Evolutionary conservation across 805 yeast genomes (phyloP), one percentile per base, ranked within the genome.

Genomic region (Helenozyma baotianmanensis): DNA sequence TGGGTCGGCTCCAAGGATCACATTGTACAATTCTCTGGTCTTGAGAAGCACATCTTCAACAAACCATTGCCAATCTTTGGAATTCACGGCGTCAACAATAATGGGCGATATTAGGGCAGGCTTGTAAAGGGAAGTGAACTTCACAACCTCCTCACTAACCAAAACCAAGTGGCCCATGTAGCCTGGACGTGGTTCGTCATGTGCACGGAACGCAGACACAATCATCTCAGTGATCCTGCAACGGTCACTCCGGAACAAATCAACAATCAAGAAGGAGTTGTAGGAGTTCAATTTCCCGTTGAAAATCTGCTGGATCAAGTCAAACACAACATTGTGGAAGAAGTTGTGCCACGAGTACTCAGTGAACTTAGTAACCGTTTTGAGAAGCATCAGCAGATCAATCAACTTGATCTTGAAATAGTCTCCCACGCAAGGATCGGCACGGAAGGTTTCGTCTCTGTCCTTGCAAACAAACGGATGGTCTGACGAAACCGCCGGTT

Each of bases 101-200:
- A 81, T 64, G 3, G 74, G 71, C 2, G 83, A 72, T 10, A 79
- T 70, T 15, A 76, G 57, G 40, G 76, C 82, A 6, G 82, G 78
- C 23, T 78, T 68, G 47, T 76, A 76, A 12, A 77, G 56, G n/a
- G 68, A 71, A 3, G 75, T 68, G 56, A 92, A 92, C 55, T 92
- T 92, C 30, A 88, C 96, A 28, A 92, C 88, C 56, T 92, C 98
- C 56, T 92, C 98, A 32, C 96, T 88, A 36, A 92, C 86, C 32
- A 92, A 65, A 6, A 95, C 87, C 43, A 92, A 62, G 56, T 92
- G 98, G n/a, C 98, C 98, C 87, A 89, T 88, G 54, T 87, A 92
- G 0, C 98, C 98, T 24, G 89, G 74, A 35, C 94, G 72, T 25
- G 84, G 73, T 4, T 78, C 76, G 9, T 30, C 25, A 11, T 69